Evolutionary conservation across 805 yeast genomes (phyloP).

Genomic region (Priceomyces haplophilus): DNA sequence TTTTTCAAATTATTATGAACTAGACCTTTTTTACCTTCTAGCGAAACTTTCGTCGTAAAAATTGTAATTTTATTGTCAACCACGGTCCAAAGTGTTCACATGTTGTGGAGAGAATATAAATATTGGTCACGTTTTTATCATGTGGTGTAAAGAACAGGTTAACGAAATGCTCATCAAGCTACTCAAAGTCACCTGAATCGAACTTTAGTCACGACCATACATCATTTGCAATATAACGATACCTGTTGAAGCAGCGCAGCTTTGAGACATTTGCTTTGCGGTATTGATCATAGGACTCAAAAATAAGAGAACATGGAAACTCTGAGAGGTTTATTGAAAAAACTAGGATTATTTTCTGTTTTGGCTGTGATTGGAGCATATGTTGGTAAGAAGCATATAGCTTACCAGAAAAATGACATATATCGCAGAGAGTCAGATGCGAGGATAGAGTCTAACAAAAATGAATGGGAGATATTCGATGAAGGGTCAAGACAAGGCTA

Average conservation of each 20-base stretch:
- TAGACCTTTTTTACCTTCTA: too few relatives aligned
- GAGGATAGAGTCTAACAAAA: slow-evolving; percentile 24
- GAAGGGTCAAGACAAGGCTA: slow-evolving; percentile 53
- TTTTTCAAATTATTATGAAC: too few relatives aligned
- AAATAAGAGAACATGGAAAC: slow-evolving; percentile 28
- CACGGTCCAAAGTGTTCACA: background rate
- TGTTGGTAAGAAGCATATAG: slow-evolving; percentile 37
- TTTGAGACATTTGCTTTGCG: too few relatives aligned
- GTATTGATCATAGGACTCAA: background rate
- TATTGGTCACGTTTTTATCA: background rate
- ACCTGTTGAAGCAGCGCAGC: too few relatives aligned
- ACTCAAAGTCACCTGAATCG: too few relatives aligned
- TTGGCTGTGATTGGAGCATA: slow-evolving; percentile 30
- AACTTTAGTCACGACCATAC: too few relatives aligned
- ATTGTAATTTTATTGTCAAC: background rate
- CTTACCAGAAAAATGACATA: slow-evolving; percentile 29
- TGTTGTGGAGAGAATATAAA: background rate
- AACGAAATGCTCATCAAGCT: too few relatives aligned
- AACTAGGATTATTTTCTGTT: slow-evolving; percentile 30
- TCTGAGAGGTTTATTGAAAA: slow-evolving; percentile 31
- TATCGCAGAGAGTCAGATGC: slow-evolving; percentile 37
- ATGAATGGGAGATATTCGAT: slow-evolving; percentile 25
- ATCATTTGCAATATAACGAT: too few relatives aligned
- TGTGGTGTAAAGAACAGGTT: background rate
- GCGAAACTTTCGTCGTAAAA: too few relatives aligned